phyloP scores from a whole-genome alignment of 257 asterid genomes.

The Primulina huaijiensis region DNA sequence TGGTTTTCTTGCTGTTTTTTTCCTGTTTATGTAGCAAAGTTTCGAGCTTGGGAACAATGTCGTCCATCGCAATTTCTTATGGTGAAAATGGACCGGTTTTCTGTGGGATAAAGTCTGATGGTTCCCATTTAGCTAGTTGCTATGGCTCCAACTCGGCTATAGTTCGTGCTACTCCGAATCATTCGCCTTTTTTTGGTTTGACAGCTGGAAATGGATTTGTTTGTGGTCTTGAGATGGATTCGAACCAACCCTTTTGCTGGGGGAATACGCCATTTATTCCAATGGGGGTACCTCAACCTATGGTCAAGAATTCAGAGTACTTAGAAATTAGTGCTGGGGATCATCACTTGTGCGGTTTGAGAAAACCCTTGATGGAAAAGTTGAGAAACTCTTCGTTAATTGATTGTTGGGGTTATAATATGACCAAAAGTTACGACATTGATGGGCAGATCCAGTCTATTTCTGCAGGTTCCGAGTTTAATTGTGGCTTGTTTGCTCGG shows the following conservation, averaged over 20 bases:
- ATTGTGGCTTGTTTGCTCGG: slow-evolving; percentile 71
- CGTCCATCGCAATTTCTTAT: slow-evolving; percentile 79
- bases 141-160: slow-evolving; percentile 72
- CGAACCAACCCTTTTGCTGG: slow-evolving; percentile 80
- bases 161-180: slow-evolving; percentile 55
- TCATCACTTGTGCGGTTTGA: slow-evolving; percentile 78
- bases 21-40: slow-evolving; percentile 37
- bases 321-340: slow-evolving; percentile 86
- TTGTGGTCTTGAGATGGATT: slow-evolving; percentile 64
- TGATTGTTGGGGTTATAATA: slow-evolving; percentile 96
- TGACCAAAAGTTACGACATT: slow-evolving; percentile 59
- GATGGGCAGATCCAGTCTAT: slow-evolving; percentile 80
- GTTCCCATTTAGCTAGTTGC: slow-evolving; percentile 69
- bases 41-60: slow-evolving; percentile 79
- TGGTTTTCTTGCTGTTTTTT: slow-evolving; percentile 35
- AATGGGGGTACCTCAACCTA: slow-evolving; percentile 54
- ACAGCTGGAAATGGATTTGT: slow-evolving; percentile 83
- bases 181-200: slow-evolving; percentile 52
- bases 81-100: slow-evolving; percentile 83
- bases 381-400: slow-evolving; percentile 60
- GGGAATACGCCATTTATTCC: slow-evolving; percentile 65
- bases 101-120: slow-evolving; percentile 78
- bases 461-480: slow-evolving; percentile 85
- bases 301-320: slow-evolving; percentile 49
- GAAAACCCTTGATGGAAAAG: slow-evolving; percentile 67